These are phyloP conservation scores for Prunus mongolica DNA, from an alignment of 306 rosid genomes.

Conservation along the genomic window DNA sequence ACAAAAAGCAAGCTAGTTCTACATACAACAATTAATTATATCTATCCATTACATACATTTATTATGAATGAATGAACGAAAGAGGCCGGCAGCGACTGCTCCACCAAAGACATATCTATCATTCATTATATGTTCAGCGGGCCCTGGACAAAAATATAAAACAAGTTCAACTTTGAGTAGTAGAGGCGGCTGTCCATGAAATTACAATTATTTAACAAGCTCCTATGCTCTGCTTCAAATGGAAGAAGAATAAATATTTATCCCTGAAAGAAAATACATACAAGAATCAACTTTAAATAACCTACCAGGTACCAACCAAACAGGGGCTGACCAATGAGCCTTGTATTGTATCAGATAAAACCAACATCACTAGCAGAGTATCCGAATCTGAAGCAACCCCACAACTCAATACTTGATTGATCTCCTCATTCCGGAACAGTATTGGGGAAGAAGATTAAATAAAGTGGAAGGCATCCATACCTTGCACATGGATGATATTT, in stretches of 20 bases:
- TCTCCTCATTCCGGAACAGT: background rate
- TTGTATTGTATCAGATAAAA: background rate
- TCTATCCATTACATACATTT: background rate
- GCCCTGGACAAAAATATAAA: conserved; percentile 1
- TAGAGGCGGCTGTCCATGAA: background rate
- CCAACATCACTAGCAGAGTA: background rate
- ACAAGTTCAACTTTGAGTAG: background rate
- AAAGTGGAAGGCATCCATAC: background rate
- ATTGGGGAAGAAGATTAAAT: background rate
- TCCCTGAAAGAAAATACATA: background rate
- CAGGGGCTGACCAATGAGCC: background rate
- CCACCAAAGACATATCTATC: background rate
- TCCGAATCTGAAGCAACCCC: background rate
- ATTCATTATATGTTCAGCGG: background rate
- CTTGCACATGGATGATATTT: background rate
- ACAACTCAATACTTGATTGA: background rate
- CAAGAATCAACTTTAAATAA: background rate
- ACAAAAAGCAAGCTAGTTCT: background rate
- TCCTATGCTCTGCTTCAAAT: background rate
- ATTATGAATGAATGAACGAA: background rate
- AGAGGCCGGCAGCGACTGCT: conserved; percentile 1
- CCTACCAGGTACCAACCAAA: conserved; percentile 3
- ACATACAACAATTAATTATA: background rate
- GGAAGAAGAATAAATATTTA: background rate
- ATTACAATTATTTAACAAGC: background rate